Evolutionary conservation across 1,284 basidiomycete species (phyloP), one percentile per base, ranked within the genome.

Genomic region (Papiliotrema terrestris): DNA sequence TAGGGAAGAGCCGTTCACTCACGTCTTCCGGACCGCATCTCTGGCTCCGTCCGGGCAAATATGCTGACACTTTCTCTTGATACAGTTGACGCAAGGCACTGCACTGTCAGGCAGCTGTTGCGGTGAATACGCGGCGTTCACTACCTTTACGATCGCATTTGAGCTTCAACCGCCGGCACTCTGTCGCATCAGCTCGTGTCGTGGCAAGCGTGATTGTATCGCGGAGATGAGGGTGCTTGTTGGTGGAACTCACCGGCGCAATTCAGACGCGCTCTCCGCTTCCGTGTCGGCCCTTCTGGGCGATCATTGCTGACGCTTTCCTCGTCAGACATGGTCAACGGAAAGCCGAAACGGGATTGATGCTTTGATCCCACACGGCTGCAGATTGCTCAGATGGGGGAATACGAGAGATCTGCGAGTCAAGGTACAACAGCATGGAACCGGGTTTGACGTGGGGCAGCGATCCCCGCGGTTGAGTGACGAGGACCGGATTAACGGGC

Each of bases 1-100:
- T n/a, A n/a, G n/a, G n/a, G n/a, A n/a, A n/a, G n/a, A n/a, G n/a
- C n/a, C n/a, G 32, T 35, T 11, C 9, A 44, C 54, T 43, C 15
- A 51, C 52, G 37, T 51, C 25, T 45, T 36, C 50, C 54, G 22
- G 25, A 58, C 57, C 52, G 56, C 57, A n/a, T 56, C 42, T 17
- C 58, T 46, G 26, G 61, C 54, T 3, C 52, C 51, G 38, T 65
- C 55, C 2, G 67, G 67, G 39, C 67, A 68, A 35, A 65, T 50
- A 3, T 59, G 54, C 22, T 56, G 55, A 41, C 66, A 68, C 14
- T 63, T 63, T 11, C 67, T 48, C 36, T 65, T 63, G 20, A 60
- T 55, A 38, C 66, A 67, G 45, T 62, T 62, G 5, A 57, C 45
- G 42, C 66, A 67, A 15, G 66, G 66, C 4, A 66, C 65, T 60